Base-by-base conservation (phyloP, 106 monocot genomes). In the Phalaenopsis aphrodite region DNA sequence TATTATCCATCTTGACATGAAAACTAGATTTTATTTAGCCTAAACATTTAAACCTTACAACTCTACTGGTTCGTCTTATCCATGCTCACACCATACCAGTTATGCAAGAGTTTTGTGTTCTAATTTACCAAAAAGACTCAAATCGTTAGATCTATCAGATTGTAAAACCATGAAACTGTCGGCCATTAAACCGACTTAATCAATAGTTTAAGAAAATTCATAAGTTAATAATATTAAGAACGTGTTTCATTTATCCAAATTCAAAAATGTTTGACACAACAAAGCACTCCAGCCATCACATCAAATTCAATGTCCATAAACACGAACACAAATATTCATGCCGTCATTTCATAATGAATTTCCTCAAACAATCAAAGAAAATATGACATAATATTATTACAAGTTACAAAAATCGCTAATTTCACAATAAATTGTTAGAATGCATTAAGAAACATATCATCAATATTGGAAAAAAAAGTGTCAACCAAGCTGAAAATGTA, bases 321-420 rank as follows among this genome's bases (percentile, higher is more conserved):
- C 64, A 65, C 64, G 23, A 24, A 65, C 23, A 65, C 52, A 65
- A 65, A 24, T 23, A 65, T 8, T 57, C 7, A 24, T 23, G 64
- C 23, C 24, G 24, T 65, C 9, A 5, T 65, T 10, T 65, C 24
- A 65, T 65, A 8, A 65, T 10, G 21, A 65, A 65, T 24, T 23
- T 21, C 64, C 21, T 65, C 64, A 65, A 65, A 65, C 64, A 65
- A 24, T 65, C 64, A n/a, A 65, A 65, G 24, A 65, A 65, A 65
- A 5, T 23, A 24, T 52, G 24, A 8, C 6, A 65, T 65, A 65
- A 65, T 65, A 24, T 65, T n/a, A 5, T 65, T 24, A 14, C 64
- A 65, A 52, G 23, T 8, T 0, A 24, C 9, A 65, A 65, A 65
- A 65, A 65, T 10, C 21, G 24, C 64, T 19, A 65, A 65, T 7